Percentiles rank a stretch among this genome's conserved stretches.
Evolutionary conservation across 257 asterid species (phyloP).

Genomic region (Salvia rosmarinus): DNA sequence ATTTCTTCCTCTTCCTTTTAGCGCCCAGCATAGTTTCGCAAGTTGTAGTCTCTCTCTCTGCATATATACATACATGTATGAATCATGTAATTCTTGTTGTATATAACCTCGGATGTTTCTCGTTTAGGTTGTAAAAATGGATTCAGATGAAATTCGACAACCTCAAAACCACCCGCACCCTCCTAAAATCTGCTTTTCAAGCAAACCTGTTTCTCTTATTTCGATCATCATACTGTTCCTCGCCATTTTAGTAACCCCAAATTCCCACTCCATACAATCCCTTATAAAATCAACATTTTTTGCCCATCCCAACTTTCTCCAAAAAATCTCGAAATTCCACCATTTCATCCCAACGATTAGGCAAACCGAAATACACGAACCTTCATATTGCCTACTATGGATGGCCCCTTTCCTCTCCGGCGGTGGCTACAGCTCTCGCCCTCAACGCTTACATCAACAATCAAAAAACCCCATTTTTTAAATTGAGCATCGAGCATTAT

Average conservation of each 20-base stretch:
- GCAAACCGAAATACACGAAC: constrained; percentile 22
- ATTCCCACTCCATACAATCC: constrained; percentile 29
- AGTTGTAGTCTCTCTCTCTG: constrained; percentile 12
- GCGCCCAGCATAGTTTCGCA: not conserved
- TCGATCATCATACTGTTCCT: constrained; percentile 49
- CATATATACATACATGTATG: not conserved
- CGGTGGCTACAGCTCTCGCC: constrained; percentile 86
- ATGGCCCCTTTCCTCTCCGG: constrained; percentile 97
- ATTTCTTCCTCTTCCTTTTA: constrained; percentile 24
- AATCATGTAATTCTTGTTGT: too few relatives aligned
- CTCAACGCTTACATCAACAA: constrained; percentile 45
- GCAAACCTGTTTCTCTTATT: constrained; percentile 48
- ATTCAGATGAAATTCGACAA: constrained; percentile 46
- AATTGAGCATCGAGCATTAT: constrained; percentile 65
- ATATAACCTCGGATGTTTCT: too few relatives aligned
- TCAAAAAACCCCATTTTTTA: constrained; percentile 49
- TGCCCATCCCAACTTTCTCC: constrained; percentile 29
- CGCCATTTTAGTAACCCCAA: constrained; percentile 50
- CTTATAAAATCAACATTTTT: constrained; percentile 41
- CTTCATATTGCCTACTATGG: constrained; percentile 76
- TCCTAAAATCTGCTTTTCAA: constrained; percentile 6
- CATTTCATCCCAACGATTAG: constrained; percentile 13
- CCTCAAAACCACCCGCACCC: constrained; percentile 40
- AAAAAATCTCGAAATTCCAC: constrained; percentile 32
- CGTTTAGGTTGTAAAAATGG: constrained; percentile 35